Evolutionary conservation across 2,329 filamentous ascomycete species (phyloP), one percentile per base, ranked within the genome.

Genomic region (Torrubiella hemipterigena): DNA sequence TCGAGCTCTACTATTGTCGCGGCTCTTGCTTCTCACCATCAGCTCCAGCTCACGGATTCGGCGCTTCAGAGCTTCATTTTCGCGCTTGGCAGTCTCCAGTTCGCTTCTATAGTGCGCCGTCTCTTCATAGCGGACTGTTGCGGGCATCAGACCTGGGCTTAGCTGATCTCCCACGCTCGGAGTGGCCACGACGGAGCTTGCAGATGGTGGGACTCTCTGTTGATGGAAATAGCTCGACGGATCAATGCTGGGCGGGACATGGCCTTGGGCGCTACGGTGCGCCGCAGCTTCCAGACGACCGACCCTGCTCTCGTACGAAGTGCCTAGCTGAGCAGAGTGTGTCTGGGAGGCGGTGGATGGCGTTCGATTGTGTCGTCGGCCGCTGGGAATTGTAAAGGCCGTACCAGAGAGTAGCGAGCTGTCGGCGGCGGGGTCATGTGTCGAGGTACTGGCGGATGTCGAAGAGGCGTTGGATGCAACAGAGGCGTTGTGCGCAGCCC

Each of bases 381-480:
- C 54, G 2, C 63, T 63, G 13, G 73, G 70, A 31, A 74, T 65
- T 3, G 70, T 67, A 41, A 75, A 73, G 16, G 65, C 67, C 2
- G 71, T 63, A 10, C 70, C 69, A 7, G 69, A 70, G 28, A 74
- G 56, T 16, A 74, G 56, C 26, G 71, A 66, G 7, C 59, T 53
- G 28, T 73, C 67, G 35, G 58, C 50, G 29, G 60, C 53, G 8
- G 58, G 48, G 30, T 69, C 69, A 42, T 63, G 57, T 22, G 56
- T 59, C 13, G 67, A 64, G 35, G 65, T 64, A 33, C 64, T 64
- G 17, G 70, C 61, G 1, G 70, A 74, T 4, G 67, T 65, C 1
- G 73, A 78, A 4, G 74, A 79, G n/a, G 71, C 53, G 46, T 77
- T 79, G 27, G 74, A 78, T 5, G 65, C 71, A 18, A 76, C 73